Conservation (phyloP, 1,284 basidiomycete species). For the Omphalotus olearius region DNA sequence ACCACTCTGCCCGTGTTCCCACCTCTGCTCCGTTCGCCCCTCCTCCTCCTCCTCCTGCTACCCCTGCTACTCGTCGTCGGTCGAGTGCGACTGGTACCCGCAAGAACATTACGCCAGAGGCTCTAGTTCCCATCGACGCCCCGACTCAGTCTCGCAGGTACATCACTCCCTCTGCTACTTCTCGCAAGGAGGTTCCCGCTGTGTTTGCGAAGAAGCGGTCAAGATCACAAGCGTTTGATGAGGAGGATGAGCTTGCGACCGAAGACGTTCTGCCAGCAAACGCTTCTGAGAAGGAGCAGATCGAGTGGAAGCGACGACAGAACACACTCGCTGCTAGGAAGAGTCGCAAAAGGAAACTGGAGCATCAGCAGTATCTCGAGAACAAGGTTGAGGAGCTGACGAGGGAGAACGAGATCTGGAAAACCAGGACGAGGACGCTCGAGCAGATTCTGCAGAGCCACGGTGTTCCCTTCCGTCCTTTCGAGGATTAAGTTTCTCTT, state of each 20-base stretch:
- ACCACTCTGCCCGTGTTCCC: conserved; percentile 23
- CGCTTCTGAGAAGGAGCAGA: conserved; percentile 54
- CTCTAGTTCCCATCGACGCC: conserved; percentile 46
- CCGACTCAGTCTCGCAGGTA: conserved; percentile 50
- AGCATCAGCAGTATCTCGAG: conserved; percentile 66
- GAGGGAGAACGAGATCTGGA: conserved; percentile 54
- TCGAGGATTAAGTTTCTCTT: no score
- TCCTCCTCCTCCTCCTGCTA: conserved; percentile 7
- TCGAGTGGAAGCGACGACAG: conserved; percentile 73
- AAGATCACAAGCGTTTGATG: conserved; percentile 44
- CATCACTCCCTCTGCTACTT: conserved; percentile 50
- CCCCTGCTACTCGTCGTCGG: conserved; percentile 35
- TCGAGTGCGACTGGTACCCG: conserved; percentile 30
- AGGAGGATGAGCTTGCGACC: conserved; percentile 29
- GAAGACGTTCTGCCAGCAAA: conserved; percentile 27
- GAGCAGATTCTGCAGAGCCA: conserved; percentile 17
- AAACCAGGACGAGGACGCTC: conserved; percentile 43
- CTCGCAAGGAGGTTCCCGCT: conserved; percentile 48
- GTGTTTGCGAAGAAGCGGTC: conserved; percentile 55
- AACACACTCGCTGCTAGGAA: conserved; percentile 79
- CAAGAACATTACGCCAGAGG: conserved; percentile 34
- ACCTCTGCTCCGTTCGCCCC: not conserved
- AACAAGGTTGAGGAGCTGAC: conserved; percentile 41
- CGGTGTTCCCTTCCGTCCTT: no score
- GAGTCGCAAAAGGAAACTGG: conserved; percentile 71